Conservation (phyloP, 164 flowering plant species). For the Akebia trifoliata region DNA sequence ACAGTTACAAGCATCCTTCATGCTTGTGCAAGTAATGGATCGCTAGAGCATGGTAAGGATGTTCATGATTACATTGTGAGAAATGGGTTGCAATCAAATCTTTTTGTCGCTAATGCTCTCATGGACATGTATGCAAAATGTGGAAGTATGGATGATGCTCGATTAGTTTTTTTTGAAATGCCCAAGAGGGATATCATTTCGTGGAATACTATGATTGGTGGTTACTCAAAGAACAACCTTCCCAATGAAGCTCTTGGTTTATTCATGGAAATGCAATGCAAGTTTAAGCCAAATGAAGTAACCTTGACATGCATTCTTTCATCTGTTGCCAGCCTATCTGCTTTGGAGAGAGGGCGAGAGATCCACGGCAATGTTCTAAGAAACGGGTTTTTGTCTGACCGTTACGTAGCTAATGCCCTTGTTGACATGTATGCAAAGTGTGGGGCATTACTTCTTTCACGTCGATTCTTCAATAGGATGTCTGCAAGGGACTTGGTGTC, state of each 20-base stretch:
- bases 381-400: conserved; percentile 8
- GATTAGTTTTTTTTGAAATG: conserved; percentile 13
- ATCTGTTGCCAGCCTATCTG: conserved; percentile 16
- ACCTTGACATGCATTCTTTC: conserved; percentile 15
- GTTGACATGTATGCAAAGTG: conserved; percentile 73
- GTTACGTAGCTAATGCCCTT: conserved; percentile 28
- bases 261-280: conserved; percentile 12
- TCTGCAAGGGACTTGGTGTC: conserved; percentile 12
- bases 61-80: conserved; percentile 13
- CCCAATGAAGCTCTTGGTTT: conserved; percentile 15
- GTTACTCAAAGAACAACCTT: conserved; percentile 15
- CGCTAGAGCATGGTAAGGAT: conserved; percentile 10
- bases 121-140: conserved; percentile 18
- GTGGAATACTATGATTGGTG: conserved; percentile 19
- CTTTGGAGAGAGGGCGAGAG: conserved; percentile 19
- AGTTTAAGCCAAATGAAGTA: conserved; percentile 9
- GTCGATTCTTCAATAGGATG: conserved; percentile 11
- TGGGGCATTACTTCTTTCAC: conserved; percentile 25
- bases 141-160: conserved; percentile 14
- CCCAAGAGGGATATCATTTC: conserved; percentile 8
- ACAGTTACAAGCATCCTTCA: conserved; percentile 16
- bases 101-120: conserved; percentile 15
- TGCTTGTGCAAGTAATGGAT: conserved; percentile 12
- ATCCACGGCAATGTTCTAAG: conserved; percentile 13
- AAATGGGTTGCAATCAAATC: conserved; percentile 7